Evolutionary conservation across 768 basidiomycete genomes (phyloP).

Genomic region (Tremella yokohamensis): DNA sequence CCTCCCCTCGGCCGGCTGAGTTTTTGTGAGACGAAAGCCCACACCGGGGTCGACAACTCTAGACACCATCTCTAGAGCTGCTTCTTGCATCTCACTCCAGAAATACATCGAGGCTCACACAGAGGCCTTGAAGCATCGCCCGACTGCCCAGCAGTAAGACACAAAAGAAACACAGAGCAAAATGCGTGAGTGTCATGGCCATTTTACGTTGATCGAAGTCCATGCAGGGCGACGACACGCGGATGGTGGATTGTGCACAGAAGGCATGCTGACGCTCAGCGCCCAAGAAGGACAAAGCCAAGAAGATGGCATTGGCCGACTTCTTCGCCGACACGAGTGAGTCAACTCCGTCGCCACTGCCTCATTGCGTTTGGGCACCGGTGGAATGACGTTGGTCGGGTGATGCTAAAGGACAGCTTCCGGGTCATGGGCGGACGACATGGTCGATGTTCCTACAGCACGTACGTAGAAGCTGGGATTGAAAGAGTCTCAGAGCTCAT

Average conservation of each 20-base stretch:
- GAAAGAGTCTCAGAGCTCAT: too few species aligned
- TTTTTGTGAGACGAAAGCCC: too few species aligned
- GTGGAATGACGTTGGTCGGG: too few species aligned
- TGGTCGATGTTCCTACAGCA: constrained; percentile 86
- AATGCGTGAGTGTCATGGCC: constrained; percentile 3
- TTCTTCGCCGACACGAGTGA: constrained; percentile 82
- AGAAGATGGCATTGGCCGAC: constrained; percentile 89
- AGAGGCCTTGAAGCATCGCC: too few species aligned
- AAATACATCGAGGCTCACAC: too few species aligned
- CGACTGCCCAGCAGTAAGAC: too few species aligned
- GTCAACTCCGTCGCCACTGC: constrained; percentile 44
- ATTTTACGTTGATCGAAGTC: constrained; percentile 2
- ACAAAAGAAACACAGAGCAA: too few species aligned
- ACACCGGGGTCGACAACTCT: too few species aligned
- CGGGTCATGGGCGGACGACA: constrained; percentile 98
- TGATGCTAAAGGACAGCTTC: constrained; percentile 56
- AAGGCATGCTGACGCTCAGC: constrained; percentile 54
- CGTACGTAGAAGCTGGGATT: too few species aligned
- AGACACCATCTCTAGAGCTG: too few species aligned
- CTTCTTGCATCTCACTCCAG: too few species aligned
- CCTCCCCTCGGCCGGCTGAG: too few species aligned
- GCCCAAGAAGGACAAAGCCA: constrained; percentile 76
- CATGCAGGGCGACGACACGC: background rate
- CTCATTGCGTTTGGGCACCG: background rate
- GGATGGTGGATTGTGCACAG: background rate